phyloP scores from a whole-genome alignment of 805 yeast species.

The Isabelozyma heimii region DNA sequence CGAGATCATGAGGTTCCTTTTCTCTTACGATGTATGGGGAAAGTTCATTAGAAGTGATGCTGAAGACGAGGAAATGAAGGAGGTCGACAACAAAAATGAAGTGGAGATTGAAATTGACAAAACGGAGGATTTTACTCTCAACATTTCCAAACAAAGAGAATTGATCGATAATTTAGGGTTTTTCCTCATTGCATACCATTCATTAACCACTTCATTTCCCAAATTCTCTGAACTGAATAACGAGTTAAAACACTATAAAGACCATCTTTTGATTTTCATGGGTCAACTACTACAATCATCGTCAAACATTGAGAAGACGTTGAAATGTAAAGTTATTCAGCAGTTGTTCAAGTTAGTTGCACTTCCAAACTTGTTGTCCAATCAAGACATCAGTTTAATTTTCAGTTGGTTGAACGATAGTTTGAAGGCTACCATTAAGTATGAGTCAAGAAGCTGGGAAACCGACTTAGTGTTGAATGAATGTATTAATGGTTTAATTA shows the following conservation, averaged over 20 bases:
- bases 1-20: conserved; percentile 34
- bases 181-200: conserved; percentile 47
- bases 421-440: conserved; percentile 38
- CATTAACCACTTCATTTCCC: conserved; percentile 13
- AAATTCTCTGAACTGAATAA: conserved; percentile 13
- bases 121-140: conserved; percentile 30
- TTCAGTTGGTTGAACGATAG: conserved; percentile 66
- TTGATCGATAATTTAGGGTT: conserved; percentile 60
- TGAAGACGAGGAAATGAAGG: conserved; percentile 1
- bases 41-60: conserved; percentile 24
- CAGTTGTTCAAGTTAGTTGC: conserved; percentile 59
- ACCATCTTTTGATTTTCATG: conserved; percentile 62
- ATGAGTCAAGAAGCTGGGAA: conserved; percentile 24
- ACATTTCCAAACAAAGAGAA: conserved; percentile 56
- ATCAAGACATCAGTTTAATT: conserved; percentile 58
- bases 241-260: conserved; percentile 50
- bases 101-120: conserved; percentile 8
- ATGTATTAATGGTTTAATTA: conserved; percentile 53
- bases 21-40: conserved; percentile 42
- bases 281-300: conserved; percentile 69
- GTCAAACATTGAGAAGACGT: conserved; percentile 64
- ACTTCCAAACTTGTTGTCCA: conserved; percentile 46
- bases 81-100: conserved; percentile 10
- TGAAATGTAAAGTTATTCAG: conserved; percentile 63
- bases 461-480: conserved; percentile 53